Conservation (phyloP, 2,329 filamentous ascomycete species). For the Aspergillus hiratsukae region DNA sequence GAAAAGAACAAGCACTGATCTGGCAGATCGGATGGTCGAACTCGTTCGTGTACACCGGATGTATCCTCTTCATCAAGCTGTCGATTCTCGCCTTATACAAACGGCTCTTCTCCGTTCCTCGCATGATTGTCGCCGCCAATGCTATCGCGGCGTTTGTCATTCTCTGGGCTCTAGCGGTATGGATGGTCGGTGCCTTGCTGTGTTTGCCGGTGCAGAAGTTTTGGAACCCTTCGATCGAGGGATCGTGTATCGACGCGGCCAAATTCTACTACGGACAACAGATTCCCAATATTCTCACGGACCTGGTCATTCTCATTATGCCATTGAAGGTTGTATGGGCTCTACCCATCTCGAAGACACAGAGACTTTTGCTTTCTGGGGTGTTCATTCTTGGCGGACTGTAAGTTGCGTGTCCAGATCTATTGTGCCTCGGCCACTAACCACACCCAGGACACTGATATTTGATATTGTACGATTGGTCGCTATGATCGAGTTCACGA, state of each 20-base stretch:
- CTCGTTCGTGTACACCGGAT: slow-evolving; percentile 23
- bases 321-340: slow-evolving; percentile 24
- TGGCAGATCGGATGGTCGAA: slow-evolving; percentile 25
- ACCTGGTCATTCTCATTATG: slow-evolving; percentile 24
- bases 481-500: slow-evolving; percentile 21
- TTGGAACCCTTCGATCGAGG: slow-evolving; percentile 21
- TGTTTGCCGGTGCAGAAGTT: slow-evolving; percentile 25
- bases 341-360: slow-evolving; percentile 20
- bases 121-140: slow-evolving; percentile 19
- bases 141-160: slow-evolving; percentile 17
- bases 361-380: slow-evolving; percentile 21
- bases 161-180: slow-evolving; percentile 20
- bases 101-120: slow-evolving; percentile 20
- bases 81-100: slow-evolving; percentile 27
- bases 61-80: slow-evolving; percentile 23
- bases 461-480: slow-evolving; percentile 26
- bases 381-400: slow-evolving; percentile 28
- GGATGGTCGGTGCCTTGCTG: slow-evolving; percentile 17
- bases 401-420: slow-evolving; percentile 9
- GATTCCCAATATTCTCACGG: slow-evolving; percentile 28
- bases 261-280: slow-evolving; percentile 27
- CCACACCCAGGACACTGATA: slow-evolving; percentile 17
- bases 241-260: slow-evolving; percentile 22
- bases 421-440: background rate
- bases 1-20: background rate